phyloP scores from a whole-genome alignment of 2,329 filamentous ascomycete genomes.

The Fusarium sp. region DNA sequence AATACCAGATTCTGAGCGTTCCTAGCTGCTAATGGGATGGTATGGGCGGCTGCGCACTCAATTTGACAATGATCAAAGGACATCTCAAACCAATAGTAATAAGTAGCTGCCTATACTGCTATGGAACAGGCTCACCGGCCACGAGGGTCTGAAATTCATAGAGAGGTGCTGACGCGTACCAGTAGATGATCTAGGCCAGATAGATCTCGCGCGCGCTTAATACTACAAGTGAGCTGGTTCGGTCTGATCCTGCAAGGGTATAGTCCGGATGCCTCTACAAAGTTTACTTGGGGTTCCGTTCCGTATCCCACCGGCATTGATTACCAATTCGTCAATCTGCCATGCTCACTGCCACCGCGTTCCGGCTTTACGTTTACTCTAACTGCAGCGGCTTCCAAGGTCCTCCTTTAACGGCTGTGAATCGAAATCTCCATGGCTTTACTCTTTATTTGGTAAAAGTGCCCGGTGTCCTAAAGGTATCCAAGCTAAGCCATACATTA shows the following conservation, averaged over 20 bases:
- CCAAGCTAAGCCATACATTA: no score
- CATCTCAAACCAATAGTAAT: not conserved
- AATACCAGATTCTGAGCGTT: not conserved
- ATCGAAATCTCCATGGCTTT: not conserved
- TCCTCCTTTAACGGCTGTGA: not conserved
- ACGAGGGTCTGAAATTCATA: not conserved
- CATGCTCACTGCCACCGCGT: not conserved
- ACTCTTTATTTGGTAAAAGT: not conserved
- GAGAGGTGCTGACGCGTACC: not conserved
- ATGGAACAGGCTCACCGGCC: not conserved
- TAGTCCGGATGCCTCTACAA: not conserved
- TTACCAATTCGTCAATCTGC: not conserved
- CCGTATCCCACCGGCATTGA: not conserved
- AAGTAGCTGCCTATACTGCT: not conserved
- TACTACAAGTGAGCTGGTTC: not conserved
- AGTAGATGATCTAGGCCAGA: not conserved
- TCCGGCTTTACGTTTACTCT: not conserved
- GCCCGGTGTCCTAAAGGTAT: not conserved
- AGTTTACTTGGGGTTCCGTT: not conserved
- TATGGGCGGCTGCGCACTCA: not conserved
- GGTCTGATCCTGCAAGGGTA: not conserved
- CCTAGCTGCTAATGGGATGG: not conserved
- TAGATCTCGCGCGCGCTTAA: not conserved
- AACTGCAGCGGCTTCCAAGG: not conserved
- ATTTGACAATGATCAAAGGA: not conserved